Conservation (phyloP, 352 stramenopile species). For the Phytophthora podocarpi region DNA sequence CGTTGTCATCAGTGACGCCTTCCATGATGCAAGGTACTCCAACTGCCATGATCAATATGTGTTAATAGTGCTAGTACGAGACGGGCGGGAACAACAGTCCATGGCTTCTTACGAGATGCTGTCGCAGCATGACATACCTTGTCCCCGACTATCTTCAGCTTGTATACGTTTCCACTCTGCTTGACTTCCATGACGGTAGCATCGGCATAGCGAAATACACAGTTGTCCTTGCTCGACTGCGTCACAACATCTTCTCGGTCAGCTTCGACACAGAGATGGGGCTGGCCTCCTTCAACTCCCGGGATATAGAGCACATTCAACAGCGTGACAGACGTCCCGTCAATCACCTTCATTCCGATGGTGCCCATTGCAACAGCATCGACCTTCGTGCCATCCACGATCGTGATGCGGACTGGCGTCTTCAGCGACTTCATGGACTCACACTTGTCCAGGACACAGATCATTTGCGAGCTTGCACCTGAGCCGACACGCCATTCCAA, state of each 20-base stretch:
- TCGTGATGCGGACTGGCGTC: too few relatives aligned
- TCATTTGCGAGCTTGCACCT: slow-evolving; percentile 24
- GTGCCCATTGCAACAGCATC: slow-evolving; percentile 22
- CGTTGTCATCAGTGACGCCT: too few relatives aligned
- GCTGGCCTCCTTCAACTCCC: slow-evolving; percentile 16
- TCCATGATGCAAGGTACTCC: too few relatives aligned
- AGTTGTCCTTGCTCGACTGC: slow-evolving; percentile 24
- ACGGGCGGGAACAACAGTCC: slow-evolving; percentile 8
- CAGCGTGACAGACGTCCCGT: too few relatives aligned
- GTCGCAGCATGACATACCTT: slow-evolving; percentile 8
- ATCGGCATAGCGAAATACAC: slow-evolving; percentile 3
- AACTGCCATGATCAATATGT: too few relatives aligned
- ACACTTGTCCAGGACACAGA: slow-evolving; percentile 17
- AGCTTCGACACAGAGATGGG: slow-evolving; percentile 26
- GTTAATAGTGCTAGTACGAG: too few relatives aligned
- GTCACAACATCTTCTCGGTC: slow-evolving; percentile 12
- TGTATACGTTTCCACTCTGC: slow-evolving; percentile 22
- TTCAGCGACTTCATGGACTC: slow-evolving; percentile 15
- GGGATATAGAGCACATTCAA: slow-evolving; percentile 21
- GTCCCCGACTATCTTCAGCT: slow-evolving; percentile 20
- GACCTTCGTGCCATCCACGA: slow-evolving; percentile 25
- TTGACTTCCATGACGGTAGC: slow-evolving; percentile 18
- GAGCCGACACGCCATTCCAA: slow-evolving; percentile 21
- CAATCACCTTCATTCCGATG: slow-evolving; percentile 9
- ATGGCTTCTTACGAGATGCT: slow-evolving; percentile 10